phyloP scores from a whole-genome alignment of 2,329 filamentous ascomycete species.

The Leptosphaerulina australis region DNA sequence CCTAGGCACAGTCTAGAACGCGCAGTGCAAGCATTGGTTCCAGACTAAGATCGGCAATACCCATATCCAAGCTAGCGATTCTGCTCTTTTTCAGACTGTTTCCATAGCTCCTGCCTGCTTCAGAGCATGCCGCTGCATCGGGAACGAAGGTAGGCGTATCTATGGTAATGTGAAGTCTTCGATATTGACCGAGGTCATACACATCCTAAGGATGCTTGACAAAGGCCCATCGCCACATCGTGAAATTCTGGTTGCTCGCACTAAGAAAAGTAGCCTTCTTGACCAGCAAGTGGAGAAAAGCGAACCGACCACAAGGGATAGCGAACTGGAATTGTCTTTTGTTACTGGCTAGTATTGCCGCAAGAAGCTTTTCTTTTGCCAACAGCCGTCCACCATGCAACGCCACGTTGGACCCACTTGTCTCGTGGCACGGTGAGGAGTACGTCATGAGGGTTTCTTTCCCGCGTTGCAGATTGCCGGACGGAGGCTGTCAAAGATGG shows the following conservation, averaged over 20 bases:
- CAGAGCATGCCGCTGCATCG: background rate
- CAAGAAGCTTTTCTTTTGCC: slow-evolving; percentile 24
- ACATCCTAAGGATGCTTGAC: background rate
- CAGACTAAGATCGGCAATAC: slow-evolving; percentile 30
- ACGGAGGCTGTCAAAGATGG: slow-evolving; percentile 39
- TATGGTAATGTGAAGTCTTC: background rate
- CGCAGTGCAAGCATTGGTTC: slow-evolving; percentile 18
- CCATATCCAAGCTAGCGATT: slow-evolving; percentile 5
- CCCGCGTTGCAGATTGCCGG: slow-evolving; percentile 44
- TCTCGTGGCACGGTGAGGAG: slow-evolving; percentile 41
- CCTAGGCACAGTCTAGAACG: slow-evolving; percentile 45
- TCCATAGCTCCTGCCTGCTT: slow-evolving; percentile 3
- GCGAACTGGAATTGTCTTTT: slow-evolving; percentile 19
- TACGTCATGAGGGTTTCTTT: slow-evolving; percentile 46
- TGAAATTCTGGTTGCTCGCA: background rate
- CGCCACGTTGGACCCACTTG: slow-evolving; percentile 48
- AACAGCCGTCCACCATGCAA: slow-evolving; percentile 34
- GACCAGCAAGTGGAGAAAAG: slow-evolving; percentile 19
- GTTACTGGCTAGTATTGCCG: slow-evolving; percentile 19
- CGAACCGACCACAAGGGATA: slow-evolving; percentile 24
- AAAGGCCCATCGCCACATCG: background rate
- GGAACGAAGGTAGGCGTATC: slow-evolving; percentile 4
- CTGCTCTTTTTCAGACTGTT: slow-evolving; percentile 1
- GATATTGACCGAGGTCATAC: background rate
- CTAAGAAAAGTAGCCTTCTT: slow-evolving; percentile 14